Base-by-base conservation (phyloP, 2,329 filamentous ascomycete genomes). In the Scytalidium sp. region DNA sequence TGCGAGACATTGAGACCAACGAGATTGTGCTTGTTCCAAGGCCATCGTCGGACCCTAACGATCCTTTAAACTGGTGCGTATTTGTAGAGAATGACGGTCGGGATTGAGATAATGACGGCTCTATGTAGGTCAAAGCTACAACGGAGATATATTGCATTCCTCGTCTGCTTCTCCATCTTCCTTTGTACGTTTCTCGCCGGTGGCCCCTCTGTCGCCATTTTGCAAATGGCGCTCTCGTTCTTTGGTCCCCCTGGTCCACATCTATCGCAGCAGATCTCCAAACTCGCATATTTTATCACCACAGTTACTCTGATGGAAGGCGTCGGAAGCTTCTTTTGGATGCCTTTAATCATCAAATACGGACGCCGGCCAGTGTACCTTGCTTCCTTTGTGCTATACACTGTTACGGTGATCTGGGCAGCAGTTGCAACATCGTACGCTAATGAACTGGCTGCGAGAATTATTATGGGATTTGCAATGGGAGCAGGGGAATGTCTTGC, bases 401-500 rank as follows among this genome's bases (percentile, higher is more conserved):
- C 53, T 3, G 50, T 2, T 15, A 36, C 22, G 41, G 50, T 51
- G 3, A 44, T 59, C 19, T 60, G 56, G 57, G 17, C 44, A 11
- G 41, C 46, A 3, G 41, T 25, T 20, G 55, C 57, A 10, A 49
- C 45, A 21, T 42, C 49, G 8, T 59, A 59, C 45, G 50, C 17
- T 1, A 59, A 53, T 29, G 54, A 56, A 36, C 43, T 59, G 22
- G 50, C 55, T n/a, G 50, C 51, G 19, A 48, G 58, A 20, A 56
- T 60, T 23, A 19, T 57, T 13, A 54, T 57, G 51, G 55, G 55
- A 1, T 56, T 57, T 41, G 48, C 41, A 9, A 29, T 56, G 3
- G 58, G 58, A 8, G 78, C 80, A 6, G 74, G 77, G 3, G 79
- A 84, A 66, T 80, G 75, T 0, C 74, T 78, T 13, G 78, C 80